A percentile compares a stretch with the other conserved stretches of the same genome.
These are phyloP conservation scores for Phytophthora constricta DNA, from an alignment of 352 stramenopile genomes.

Conservation along the genomic window DNA sequence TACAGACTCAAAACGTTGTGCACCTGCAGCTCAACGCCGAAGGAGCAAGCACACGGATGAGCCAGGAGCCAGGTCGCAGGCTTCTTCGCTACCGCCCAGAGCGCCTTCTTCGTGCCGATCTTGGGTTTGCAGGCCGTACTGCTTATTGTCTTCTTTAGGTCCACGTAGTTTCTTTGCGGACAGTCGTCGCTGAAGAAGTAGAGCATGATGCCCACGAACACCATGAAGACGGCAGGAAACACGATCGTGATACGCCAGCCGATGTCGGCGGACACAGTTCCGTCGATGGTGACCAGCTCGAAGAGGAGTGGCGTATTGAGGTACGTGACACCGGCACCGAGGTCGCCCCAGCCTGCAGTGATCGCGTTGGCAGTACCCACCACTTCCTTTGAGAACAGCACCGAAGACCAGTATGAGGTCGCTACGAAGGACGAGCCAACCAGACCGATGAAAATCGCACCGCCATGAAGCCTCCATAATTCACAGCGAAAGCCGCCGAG, in stretches of 20 bases:
- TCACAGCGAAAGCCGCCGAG: slow-evolving; percentile 82
- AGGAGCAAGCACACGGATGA: slow-evolving; percentile 91
- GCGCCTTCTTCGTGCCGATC: slow-evolving; percentile 10
- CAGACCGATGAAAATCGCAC: slow-evolving; percentile 94
- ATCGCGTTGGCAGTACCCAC: slow-evolving; percentile 94
- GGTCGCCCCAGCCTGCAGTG: slow-evolving; percentile 94
- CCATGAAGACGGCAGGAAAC: slow-evolving; percentile 83
- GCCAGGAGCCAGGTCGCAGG: slow-evolving; percentile 89
- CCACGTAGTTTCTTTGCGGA: slow-evolving; percentile 90
- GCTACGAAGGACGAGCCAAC: slow-evolving; percentile 93
- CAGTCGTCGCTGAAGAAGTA: slow-evolving; percentile 91
- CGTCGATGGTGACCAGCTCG: slow-evolving; percentile 76
- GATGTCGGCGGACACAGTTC: slow-evolving; percentile 61
- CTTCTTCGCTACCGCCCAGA: background rate
- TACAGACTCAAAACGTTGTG: slow-evolving; percentile 91
- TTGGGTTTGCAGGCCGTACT: slow-evolving; percentile 5
- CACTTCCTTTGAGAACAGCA: slow-evolving; percentile 94
- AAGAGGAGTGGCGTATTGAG: slow-evolving; percentile 92
- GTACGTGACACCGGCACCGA: slow-evolving; percentile 89
- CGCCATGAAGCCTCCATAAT: slow-evolving; percentile 70
- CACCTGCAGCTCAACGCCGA: slow-evolving; percentile 93
- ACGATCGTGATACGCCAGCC: slow-evolving; percentile 92
- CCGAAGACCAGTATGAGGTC: slow-evolving; percentile 93
- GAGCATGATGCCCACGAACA: slow-evolving; percentile 74
- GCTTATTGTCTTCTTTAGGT: background rate